These are phyloP conservation scores for Xylaria sp. DNA, from an alignment of 2,329 filamentous ascomycete genomes.

Conservation along the genomic window DNA sequence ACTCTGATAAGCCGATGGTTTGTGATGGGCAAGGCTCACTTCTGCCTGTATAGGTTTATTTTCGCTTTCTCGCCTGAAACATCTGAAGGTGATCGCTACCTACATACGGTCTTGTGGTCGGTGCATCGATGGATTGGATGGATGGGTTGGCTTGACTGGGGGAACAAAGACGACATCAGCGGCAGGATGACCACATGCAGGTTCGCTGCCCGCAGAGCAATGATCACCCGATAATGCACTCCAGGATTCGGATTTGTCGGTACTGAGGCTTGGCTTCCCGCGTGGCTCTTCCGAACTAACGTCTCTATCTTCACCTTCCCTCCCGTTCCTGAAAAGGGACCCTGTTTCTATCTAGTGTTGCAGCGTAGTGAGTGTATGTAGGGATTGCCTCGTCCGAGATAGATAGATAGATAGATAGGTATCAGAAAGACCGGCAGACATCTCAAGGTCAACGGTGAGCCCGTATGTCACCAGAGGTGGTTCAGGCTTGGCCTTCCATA, in stretches of 20 bases:
- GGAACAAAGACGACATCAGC: slow-evolving; percentile 5
- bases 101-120: background rate
- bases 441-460: slow-evolving; percentile 1
- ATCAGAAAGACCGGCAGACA: slow-evolving; percentile 8
- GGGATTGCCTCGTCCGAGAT: background rate
- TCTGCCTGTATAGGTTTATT: slow-evolving; percentile 24
- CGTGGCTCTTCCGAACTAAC: slow-evolving; percentile 30
- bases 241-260: slow-evolving; percentile 33
- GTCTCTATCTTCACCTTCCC: background rate
- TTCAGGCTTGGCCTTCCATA: slow-evolving; percentile 19
- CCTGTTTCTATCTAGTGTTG: background rate
- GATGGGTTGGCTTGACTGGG: slow-evolving; percentile 13
- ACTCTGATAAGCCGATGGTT: slow-evolving; percentile 19
- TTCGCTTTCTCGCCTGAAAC: slow-evolving; percentile 34
- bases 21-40: slow-evolving; percentile 17
- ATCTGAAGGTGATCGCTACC: slow-evolving; percentile 19
- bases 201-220: slow-evolving; percentile 35
- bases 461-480: slow-evolving; percentile 2
- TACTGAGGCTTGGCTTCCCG: slow-evolving; percentile 30
- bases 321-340: background rate
- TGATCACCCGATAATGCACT: slow-evolving; percentile 37
- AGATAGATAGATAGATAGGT: background rate
- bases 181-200: slow-evolving; percentile 33
- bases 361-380: too few relatives aligned
- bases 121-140: slow-evolving; percentile 26